Conservation (phyloP, 805 yeast genomes). For the Starmerella apicola region DNA sequence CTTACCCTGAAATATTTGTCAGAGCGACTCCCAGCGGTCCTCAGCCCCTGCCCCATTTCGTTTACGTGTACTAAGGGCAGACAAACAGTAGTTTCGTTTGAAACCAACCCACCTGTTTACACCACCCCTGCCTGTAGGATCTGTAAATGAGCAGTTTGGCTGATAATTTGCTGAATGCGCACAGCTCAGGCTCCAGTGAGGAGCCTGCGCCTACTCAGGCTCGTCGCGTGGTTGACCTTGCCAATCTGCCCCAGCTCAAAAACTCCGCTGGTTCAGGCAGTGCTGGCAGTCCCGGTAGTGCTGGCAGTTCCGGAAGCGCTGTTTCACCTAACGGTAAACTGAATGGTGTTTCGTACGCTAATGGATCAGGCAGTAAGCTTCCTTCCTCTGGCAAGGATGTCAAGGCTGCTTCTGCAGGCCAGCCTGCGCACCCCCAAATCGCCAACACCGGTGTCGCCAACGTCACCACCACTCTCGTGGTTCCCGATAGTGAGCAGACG, state of each 20-base stretch:
- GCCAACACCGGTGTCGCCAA: slow-evolving; percentile 1
- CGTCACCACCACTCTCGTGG: slow-evolving; percentile 4
- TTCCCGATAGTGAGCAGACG: slow-evolving; percentile 2
- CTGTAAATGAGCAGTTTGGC: slow-evolving; percentile 12
- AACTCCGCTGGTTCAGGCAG: neutral
- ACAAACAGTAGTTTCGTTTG: too few relatives aligned
- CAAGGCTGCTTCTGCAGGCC: neutral
- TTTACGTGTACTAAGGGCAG: too few relatives aligned
- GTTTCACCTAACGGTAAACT: neutral
- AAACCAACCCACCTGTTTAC: too few relatives aligned
- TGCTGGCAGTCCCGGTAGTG: neutral
- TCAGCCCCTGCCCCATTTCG: too few relatives aligned
- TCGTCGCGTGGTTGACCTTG: neutral
- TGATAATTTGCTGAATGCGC: slow-evolving; percentile 8
- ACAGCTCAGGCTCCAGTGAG: neutral
- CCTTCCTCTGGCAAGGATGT: too few relatives aligned
- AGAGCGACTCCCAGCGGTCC: too few relatives aligned
- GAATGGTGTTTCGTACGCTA: neutral
- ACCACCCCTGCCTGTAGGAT: too few relatives aligned
- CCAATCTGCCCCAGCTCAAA: slow-evolving; percentile 9
- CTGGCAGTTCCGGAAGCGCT: neutral
- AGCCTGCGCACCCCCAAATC: neutral
- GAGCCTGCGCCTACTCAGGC: neutral
- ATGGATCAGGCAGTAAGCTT: neutral
- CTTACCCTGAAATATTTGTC: too few relatives aligned